Conservation (phyloP, 2,329 filamentous ascomycete species). For the Penicillium concentricum region DNA sequence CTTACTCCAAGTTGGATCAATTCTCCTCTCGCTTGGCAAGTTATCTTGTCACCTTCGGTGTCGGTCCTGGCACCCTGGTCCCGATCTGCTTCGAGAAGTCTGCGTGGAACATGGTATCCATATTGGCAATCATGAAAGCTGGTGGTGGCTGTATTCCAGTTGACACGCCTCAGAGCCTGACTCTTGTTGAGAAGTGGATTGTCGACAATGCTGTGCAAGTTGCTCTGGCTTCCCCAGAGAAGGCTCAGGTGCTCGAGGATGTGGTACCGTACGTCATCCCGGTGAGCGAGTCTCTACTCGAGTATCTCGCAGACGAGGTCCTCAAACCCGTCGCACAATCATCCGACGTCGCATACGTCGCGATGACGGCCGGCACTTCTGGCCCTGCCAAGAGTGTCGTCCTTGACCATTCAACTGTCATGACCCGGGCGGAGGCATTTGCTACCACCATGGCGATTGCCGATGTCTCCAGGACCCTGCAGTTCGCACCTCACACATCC, state of each 20-base stretch:
- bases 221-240: slow-evolving; percentile 40
- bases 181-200: slow-evolving; percentile 39
- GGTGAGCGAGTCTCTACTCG: slow-evolving; percentile 35
- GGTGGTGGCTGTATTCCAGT: slow-evolving; percentile 37
- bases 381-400: slow-evolving; percentile 35
- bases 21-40: slow-evolving; percentile 33
- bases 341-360: slow-evolving; percentile 32
- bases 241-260: slow-evolving; percentile 42
- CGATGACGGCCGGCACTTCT: slow-evolving; percentile 36
- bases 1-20: slow-evolving; percentile 34
- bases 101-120: slow-evolving; percentile 30
- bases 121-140: slow-evolving; percentile 31
- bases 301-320: slow-evolving; percentile 28
- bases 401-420: slow-evolving; percentile 37
- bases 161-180: slow-evolving; percentile 33
- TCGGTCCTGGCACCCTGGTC: slow-evolving; percentile 27
- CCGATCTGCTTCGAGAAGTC: slow-evolving; percentile 32
- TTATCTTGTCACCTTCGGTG: slow-evolving; percentile 31
- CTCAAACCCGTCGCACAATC: slow-evolving; percentile 6
- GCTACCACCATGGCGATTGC: slow-evolving; percentile 24
- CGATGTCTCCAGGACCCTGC: slow-evolving; percentile 32
- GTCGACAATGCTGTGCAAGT: slow-evolving; percentile 41
- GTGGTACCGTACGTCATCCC: slow-evolving; percentile 42
- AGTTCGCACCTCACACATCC: slow-evolving; percentile 48
- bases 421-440: slow-evolving; percentile 31